A percentile compares a stretch with the other conserved stretches of the same genome.
These are phyloP conservation scores for Incumbomyces delicatus DNA, from an alignment of 2,329 filamentous ascomycete species.

Conservation along the genomic window DNA sequence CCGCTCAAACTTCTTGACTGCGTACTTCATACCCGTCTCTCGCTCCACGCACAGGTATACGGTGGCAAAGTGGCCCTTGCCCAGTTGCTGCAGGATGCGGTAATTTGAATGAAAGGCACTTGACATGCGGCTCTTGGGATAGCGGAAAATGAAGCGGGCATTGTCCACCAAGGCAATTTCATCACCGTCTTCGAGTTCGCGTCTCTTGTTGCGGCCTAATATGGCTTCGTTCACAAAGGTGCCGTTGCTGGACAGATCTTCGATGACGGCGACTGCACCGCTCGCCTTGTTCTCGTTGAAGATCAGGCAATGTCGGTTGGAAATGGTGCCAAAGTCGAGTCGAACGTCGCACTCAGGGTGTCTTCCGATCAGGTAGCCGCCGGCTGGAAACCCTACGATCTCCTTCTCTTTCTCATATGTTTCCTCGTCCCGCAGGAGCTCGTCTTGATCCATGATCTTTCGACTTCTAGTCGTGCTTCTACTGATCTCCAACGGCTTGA, in stretches of 20 bases:
- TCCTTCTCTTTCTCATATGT: slow-evolving; percentile 54
- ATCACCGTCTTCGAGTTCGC: slow-evolving; percentile 80
- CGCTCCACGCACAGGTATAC: slow-evolving; percentile 89
- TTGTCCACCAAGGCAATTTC: slow-evolving; percentile 80
- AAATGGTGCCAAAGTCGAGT: slow-evolving; percentile 69
- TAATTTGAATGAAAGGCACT: slow-evolving; percentile 82
- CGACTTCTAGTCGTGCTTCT: slow-evolving; percentile 30
- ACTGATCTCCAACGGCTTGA: slow-evolving; percentile 31
- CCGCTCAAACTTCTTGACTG: slow-evolving; percentile 92
- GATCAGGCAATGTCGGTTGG: slow-evolving; percentile 59
- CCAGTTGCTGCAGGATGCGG: slow-evolving; percentile 70
- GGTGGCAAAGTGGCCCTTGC: slow-evolving; percentile 90
- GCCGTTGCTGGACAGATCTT: slow-evolving; percentile 91
- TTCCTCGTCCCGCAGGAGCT: slow-evolving; percentile 44
- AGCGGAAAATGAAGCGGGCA: slow-evolving; percentile 83
- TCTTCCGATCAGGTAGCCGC: slow-evolving; percentile 82
- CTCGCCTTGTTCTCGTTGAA: slow-evolving; percentile 49
- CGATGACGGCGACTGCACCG: slow-evolving; percentile 60
- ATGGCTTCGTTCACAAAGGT: slow-evolving; percentile 91
- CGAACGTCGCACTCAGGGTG: slow-evolving; percentile 85
- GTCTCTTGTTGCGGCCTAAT: slow-evolving; percentile 81
- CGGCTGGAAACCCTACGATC: slow-evolving; percentile 51
- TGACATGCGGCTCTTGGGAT: slow-evolving; percentile 62
- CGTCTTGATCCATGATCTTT: slow-evolving; percentile 39
- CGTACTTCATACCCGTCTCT: slow-evolving; percentile 67